Conservation (phyloP, 1,139 yeast species). For the Pichia sp. region DNA sequence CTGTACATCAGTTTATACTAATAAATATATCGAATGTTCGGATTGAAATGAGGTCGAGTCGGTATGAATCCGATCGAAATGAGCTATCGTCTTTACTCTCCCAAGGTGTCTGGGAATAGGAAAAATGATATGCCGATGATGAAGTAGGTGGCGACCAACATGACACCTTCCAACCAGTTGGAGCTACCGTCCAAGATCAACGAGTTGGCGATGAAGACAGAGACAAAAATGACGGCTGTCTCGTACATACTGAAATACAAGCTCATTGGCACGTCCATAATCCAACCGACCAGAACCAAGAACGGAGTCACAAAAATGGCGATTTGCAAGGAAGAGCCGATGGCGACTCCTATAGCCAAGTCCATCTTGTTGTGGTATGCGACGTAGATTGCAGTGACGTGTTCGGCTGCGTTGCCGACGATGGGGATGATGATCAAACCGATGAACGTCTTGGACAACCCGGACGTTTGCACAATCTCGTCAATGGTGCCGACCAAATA, state of each 20-base stretch:
- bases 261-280: constrained; percentile 85
- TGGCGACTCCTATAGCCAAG: constrained; percentile 92
- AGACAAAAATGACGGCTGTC: constrained; percentile 82
- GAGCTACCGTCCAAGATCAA: constrained; percentile 90
- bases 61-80: too few species aligned
- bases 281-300: constrained; percentile 91
- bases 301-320: constrained; percentile 94
- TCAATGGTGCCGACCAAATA: constrained; percentile 90
- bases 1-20: neutral
- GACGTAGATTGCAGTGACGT: constrained; percentile 90
- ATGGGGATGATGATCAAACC: constrained; percentile 92
- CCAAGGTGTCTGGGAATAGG: constrained; percentile 59
- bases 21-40: neutral
- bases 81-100: constrained; percentile 7
- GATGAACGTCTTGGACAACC: constrained; percentile 88
- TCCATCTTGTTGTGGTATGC: constrained; percentile 98
- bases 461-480: constrained; percentile 74
- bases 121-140: constrained; percentile 86
- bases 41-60: too few species aligned
- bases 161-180: constrained; percentile 94
- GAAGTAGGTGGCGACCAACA: constrained; percentile 80
- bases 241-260: constrained; percentile 89
- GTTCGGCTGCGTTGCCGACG: constrained; percentile 98
- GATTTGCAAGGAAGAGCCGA: constrained; percentile 94
- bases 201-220: constrained; percentile 84